Conservation (phyloP, 345 rosid genomes). For the Eucalyptus globulus region DNA sequence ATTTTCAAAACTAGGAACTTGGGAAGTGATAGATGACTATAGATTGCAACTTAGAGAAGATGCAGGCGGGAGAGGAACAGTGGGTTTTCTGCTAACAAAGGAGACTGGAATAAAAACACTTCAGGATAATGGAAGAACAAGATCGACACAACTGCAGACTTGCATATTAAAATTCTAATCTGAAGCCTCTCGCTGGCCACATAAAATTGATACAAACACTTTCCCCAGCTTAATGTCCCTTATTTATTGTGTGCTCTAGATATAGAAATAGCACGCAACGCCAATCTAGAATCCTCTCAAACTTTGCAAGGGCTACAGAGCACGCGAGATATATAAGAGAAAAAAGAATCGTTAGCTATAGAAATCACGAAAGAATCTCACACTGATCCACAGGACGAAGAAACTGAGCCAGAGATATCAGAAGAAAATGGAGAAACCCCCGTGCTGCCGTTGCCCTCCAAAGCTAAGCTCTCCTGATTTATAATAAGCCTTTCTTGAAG, state of each 20-base stretch:
- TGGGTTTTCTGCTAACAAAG: neutral
- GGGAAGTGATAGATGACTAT: neutral
- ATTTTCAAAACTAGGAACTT: neutral
- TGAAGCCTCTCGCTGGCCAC: neutral
- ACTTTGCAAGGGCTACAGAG: neutral
- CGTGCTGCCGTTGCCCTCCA: neutral
- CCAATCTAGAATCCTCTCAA: neutral
- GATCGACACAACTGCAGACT: neutral
- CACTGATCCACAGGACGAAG: conserved; percentile 47
- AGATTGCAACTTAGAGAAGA: neutral
- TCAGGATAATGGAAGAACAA: neutral
- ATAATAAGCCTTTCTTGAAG: neutral
- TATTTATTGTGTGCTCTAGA: neutral
- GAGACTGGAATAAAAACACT: neutral
- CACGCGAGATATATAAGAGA: neutral
- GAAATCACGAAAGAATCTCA: conserved; percentile 21
- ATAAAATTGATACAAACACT: neutral
- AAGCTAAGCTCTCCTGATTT: neutral
- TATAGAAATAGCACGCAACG: neutral
- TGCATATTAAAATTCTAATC: neutral
- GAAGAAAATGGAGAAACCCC: conserved; percentile 8
- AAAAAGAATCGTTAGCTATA: neutral
- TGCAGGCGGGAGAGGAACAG: neutral
- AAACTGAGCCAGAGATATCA: conserved; percentile 9
- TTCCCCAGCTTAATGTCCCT: neutral